Conservation (phyloP, 768 basidiomycete species). For the Suillus placidus region DNA sequence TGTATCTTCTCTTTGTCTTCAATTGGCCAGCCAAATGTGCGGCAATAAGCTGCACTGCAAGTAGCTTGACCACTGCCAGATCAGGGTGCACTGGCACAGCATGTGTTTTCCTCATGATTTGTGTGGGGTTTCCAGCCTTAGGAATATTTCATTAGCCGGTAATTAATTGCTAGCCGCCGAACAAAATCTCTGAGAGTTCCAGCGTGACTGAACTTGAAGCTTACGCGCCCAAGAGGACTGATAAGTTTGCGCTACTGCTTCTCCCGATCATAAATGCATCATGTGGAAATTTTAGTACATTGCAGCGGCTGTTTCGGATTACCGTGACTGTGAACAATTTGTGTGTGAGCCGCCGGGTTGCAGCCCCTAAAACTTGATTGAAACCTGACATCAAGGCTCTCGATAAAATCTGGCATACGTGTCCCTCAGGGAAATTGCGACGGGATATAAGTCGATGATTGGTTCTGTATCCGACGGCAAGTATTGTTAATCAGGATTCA, state of each 20-base stretch:
- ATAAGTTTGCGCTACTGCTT: neutral
- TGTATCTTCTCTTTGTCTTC: neutral
- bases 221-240: neutral
- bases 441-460: no score
- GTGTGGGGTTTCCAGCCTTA: neutral
- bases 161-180: neutral
- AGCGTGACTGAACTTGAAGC: constrained; percentile 9
- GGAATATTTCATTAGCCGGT: neutral
- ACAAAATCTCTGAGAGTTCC: constrained; percentile 29
- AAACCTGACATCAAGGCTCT: neutral
- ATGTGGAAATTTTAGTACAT: neutral
- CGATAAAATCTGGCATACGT: neutral
- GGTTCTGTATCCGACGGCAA: neutral
- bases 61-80: neutral
- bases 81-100: neutral
- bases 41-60: neutral
- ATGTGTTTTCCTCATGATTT: neutral
- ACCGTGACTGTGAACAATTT: no score
- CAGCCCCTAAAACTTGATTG: neutral
- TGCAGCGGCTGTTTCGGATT: no score
- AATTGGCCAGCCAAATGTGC: neutral
- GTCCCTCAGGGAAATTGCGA: neutral
- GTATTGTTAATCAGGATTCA: neutral
- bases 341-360: neutral
- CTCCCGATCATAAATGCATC: neutral